Evolutionary conservation across 768 basidiomycete genomes (phyloP).

Genomic region (Boletus pseudo-olivaceus): DNA sequence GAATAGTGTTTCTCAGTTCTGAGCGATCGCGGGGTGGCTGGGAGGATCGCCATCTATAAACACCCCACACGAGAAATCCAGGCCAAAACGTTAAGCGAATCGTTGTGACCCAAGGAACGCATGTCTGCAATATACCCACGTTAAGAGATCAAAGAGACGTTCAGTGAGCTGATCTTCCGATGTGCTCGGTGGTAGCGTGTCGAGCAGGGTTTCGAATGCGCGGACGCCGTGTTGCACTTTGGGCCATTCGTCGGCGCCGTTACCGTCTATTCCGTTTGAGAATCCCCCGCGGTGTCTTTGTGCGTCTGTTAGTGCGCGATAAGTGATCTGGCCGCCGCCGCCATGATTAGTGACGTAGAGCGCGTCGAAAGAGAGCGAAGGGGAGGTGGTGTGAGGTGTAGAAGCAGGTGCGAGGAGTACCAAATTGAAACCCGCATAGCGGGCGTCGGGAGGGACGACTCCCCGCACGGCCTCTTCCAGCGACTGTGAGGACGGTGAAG

Average conservation of each 20-base stretch:
- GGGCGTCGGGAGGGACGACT: constrained; percentile 45
- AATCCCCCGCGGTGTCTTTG: constrained; percentile 57
- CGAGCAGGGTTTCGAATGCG: constrained; percentile 44
- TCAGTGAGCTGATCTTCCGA: constrained; percentile 54
- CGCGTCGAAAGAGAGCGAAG: constrained; percentile 46
- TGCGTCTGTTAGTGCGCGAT: constrained; percentile 47
- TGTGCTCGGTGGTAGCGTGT: constrained; percentile 32
- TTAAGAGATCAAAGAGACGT: constrained; percentile 60
- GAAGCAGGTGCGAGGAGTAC: constrained; percentile 53
- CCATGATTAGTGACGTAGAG: constrained; percentile 68
- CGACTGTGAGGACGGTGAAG: constrained; percentile 43
- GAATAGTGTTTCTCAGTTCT: constrained; percentile 60
- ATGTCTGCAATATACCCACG: constrained; percentile 47
- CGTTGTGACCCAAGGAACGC: neutral
- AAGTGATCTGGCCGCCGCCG: constrained; percentile 55
- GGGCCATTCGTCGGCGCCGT: constrained; percentile 62
- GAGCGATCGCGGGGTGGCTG: constrained; percentile 46
- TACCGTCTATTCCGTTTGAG: constrained; percentile 74
- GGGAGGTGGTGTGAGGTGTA: no score
- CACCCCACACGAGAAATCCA: neutral
- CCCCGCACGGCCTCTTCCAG: constrained; percentile 48
- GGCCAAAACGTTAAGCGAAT: constrained; percentile 4
- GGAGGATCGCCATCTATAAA: constrained; percentile 26
- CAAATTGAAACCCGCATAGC: constrained; percentile 80
- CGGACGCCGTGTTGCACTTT: constrained; percentile 63